A percentile compares a stretch with the other conserved stretches of the same genome.
phyloP scores from a whole-genome alignment of 148 eudicot species.

The Fagopyrum tataricum region DNA sequence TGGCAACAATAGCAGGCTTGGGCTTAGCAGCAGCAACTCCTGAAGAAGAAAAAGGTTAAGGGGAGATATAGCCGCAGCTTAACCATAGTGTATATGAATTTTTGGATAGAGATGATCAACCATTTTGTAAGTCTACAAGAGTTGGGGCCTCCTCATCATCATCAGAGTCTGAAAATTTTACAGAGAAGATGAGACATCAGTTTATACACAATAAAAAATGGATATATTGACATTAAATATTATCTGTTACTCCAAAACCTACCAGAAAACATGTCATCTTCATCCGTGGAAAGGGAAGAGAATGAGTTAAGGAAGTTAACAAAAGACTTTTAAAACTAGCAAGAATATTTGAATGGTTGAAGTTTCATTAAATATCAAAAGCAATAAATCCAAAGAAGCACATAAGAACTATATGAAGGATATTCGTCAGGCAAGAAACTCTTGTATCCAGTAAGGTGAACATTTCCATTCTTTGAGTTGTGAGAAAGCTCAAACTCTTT shows the following conservation, averaged over 20 bases:
- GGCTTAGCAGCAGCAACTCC: conserved; percentile 13
- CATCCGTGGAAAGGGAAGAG: neutral
- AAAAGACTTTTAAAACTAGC: neutral
- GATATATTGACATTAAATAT: neutral
- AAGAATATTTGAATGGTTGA: neutral
- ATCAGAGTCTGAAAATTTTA: neutral
- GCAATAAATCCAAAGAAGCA: neutral
- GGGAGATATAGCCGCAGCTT: neutral
- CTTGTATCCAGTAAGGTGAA: conserved; percentile 63
- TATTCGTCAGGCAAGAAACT: conserved; percentile 17
- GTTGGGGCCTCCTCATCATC: neutral
- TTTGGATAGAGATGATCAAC: neutral
- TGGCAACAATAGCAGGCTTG: conserved; percentile 18
- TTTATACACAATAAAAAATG: neutral
- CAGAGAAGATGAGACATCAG: neutral
- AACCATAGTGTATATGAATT: neutral
- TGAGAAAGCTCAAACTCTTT: conserved; percentile 74
- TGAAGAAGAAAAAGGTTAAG: neutral
- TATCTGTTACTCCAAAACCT: neutral
- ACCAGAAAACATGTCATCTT: neutral
- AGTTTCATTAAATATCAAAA: neutral
- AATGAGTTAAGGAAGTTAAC: neutral
- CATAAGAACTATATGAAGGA: neutral
- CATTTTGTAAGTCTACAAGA: neutral
- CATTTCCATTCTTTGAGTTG: conserved; percentile 68